Percentiles rank a stretch among this genome's conserved stretches.
These are phyloP conservation scores for Tephrocybe sp. DNA, from an alignment of 768 basidiomycete genomes.

Conservation along the genomic window DNA sequence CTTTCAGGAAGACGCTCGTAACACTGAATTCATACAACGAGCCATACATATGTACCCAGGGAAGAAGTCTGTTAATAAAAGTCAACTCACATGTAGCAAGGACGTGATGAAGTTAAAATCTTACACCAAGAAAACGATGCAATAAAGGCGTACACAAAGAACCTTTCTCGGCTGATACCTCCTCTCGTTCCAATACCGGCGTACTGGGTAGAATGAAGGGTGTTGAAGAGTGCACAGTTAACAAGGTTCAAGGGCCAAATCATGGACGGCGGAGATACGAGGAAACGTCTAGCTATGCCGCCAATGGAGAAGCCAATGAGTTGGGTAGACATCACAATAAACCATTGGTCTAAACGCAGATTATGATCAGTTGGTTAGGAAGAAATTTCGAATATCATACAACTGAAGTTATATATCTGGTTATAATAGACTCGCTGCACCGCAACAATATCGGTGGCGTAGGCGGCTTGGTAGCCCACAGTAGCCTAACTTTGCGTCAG, in stretches of 20 bases:
- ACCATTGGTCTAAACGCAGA: constrained; percentile 77
- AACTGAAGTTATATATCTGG: constrained; percentile 57
- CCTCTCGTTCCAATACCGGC: constrained; percentile 58
- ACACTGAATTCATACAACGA: neutral
- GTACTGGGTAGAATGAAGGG: constrained; percentile 67
- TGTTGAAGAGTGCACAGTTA: constrained; percentile 72
- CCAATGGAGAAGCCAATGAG: constrained; percentile 78
- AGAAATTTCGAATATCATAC: constrained; percentile 29
- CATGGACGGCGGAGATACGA: constrained; percentile 61
- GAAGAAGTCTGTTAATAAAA: constrained; percentile 31
- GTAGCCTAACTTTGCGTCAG: constrained; percentile 39
- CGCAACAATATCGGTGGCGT: constrained; percentile 70
- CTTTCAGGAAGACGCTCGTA: too few species aligned
- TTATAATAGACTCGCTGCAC: constrained; percentile 67
- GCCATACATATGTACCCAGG: constrained; percentile 40
- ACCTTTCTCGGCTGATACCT: constrained; percentile 66
- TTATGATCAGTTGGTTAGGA: too few species aligned
- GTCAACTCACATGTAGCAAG: constrained; percentile 25
- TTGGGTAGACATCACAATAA: constrained; percentile 65
- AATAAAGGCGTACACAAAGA: constrained; percentile 61
- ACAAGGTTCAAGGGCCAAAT: constrained; percentile 74
- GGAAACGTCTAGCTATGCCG: constrained; percentile 67
- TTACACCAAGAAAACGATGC: constrained; percentile 59
- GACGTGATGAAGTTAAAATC: constrained; percentile 17
- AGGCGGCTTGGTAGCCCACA: constrained; percentile 59